These are phyloP conservation scores for Coemansia sp. DNA, from an alignment of 192 early-diverging fungal species.

Conservation along the genomic window DNA sequence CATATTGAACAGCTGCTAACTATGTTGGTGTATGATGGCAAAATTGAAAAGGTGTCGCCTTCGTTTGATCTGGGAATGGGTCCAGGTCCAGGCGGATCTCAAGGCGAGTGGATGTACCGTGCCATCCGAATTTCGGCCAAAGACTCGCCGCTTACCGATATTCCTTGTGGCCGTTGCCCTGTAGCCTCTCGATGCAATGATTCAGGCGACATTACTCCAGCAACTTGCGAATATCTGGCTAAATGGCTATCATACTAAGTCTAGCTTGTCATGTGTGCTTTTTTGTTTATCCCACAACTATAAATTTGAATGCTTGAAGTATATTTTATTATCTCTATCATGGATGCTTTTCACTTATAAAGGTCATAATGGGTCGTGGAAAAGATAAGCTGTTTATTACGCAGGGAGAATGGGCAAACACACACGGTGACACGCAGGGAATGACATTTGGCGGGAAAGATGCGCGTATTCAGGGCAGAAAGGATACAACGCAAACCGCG, in stretches of 20 bases:
- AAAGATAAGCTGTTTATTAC: conserved; percentile 89
- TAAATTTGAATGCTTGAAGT: too few relatives aligned
- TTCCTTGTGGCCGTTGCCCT: conserved; percentile 88
- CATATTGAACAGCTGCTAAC: conserved; percentile 81
- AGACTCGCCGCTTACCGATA: conserved; percentile 66
- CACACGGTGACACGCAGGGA: conserved; percentile 57
- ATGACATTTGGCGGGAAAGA: conserved; percentile 67
- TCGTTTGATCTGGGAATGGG: conserved; percentile 55
- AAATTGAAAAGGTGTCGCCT: conserved; percentile 66
- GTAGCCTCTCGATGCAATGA: conserved; percentile 74
- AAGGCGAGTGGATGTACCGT: conserved; percentile 68
- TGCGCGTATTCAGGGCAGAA: conserved; percentile 53
- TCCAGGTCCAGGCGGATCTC: conserved; percentile 58
- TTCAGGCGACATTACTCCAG: conserved; percentile 71
- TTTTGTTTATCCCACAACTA: neutral
- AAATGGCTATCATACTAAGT: conserved; percentile 72
- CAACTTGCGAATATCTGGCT: conserved; percentile 75
- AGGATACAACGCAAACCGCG: conserved; percentile 65
- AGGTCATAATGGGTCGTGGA: conserved; percentile 28
- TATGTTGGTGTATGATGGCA: conserved; percentile 83
- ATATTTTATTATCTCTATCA: too few relatives aligned
- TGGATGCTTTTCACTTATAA: too few relatives aligned
- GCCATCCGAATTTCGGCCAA: conserved; percentile 56
- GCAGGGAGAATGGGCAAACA: conserved; percentile 71
- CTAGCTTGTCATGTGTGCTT: neutral